Evolutionary conservation across 495 filamentous ascomycete genomes (phyloP), one percentile per base, ranked within the genome.

Genomic region (Immersiella caudata): DNA sequence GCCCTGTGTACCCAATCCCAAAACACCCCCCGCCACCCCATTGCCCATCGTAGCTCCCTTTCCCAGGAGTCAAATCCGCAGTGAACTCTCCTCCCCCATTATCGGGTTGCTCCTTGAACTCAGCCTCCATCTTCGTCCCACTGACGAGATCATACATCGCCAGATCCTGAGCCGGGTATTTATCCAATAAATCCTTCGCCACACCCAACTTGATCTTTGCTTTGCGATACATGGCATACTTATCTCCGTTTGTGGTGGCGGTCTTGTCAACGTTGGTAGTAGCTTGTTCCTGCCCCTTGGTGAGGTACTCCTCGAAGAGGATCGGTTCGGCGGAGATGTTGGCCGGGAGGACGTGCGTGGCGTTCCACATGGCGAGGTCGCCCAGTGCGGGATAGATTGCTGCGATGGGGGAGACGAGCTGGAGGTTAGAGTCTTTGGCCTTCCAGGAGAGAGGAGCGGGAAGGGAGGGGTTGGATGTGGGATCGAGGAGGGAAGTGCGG

Each of bases 351-450:
- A 62, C 60, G 21, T 62, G 60, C 26, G 60, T 62, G 9, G 60
- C 33, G 21, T 62, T 62, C 60, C 60, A 62, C 60, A 62, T 62
- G 60, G 27, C 60, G 12, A 62, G 60, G 35, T 62, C 60, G 33
- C 18, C 60, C 2, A 49, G 60, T 1, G 60, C 60, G 35, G 60
- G 60, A n/a, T 62, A 62, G n/a, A 62, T 50, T 0, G 35, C 60
- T 9, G 20, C 60, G 22, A 62, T 50, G 35, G 22, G 9, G 21
- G n/a, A 9, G 8, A 50, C 33, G 27, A 62, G 7, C 35, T 62
- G 35, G 22, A 60, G 26, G 14, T 16, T 25, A 6, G 25, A 8
- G 33, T 21, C 20, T 12, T 49, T 62, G 18, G 50, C 26, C 22
- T 50, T 62, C 60, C 60, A 62, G 3, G 9, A 25, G 35, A 60